phyloP scores from a whole-genome alignment of 257 asterid species.

The Cynanchum wilfordii region DNA sequence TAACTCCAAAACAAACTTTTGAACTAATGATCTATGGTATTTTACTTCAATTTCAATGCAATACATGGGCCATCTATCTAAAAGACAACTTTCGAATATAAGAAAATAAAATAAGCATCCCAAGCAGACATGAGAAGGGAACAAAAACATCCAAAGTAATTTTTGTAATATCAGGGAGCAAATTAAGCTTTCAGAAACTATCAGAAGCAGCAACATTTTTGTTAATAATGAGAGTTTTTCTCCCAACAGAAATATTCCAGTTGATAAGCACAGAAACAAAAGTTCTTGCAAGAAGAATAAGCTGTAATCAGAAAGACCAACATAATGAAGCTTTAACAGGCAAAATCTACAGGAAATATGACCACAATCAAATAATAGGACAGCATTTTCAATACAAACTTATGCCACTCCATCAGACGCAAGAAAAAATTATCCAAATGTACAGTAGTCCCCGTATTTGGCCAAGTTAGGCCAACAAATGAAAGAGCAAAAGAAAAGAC shows the following conservation, averaged over 20 bases:
- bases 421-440: background rate
- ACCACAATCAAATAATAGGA: conserved; percentile 1
- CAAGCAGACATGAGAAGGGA: background rate
- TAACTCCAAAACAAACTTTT: background rate
- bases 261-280: background rate
- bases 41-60: background rate
- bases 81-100: background rate
- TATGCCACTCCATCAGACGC: background rate
- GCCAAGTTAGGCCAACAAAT: conserved; percentile 1
- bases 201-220: background rate
- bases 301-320: background rate
- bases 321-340: background rate
- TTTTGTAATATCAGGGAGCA: background rate
- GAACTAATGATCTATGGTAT: background rate
- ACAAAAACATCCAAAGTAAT: too few relatives aligned
- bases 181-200: background rate
- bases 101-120: background rate
- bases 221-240: background rate
- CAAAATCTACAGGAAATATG: background rate
- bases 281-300: background rate
- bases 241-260: background rate
- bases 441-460: background rate
- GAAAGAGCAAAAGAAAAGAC: background rate
- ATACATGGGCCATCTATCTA: too few relatives aligned
- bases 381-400: background rate